These are phyloP conservation scores for Trypethelium eluteriae DNA, from an alignment of 495 filamentous ascomycete species.

Conservation along the genomic window DNA sequence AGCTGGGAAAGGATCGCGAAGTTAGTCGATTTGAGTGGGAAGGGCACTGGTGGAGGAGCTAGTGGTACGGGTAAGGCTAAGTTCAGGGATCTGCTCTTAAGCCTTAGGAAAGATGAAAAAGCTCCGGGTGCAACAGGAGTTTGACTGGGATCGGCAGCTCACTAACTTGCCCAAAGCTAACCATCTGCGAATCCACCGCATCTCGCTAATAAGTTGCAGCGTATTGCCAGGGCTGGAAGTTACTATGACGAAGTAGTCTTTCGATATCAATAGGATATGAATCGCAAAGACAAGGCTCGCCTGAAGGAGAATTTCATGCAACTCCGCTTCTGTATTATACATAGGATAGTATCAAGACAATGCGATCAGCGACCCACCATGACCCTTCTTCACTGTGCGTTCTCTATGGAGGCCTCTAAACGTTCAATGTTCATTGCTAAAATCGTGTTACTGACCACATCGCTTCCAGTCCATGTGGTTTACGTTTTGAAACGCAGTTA, in stretches of 20 bases:
- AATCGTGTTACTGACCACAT: no score
- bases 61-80: slow-evolving; percentile 85
- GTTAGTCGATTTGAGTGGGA: slow-evolving; percentile 90
- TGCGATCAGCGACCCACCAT: neutral
- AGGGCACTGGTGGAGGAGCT: slow-evolving; percentile 77
- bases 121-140: slow-evolving; percentile 74
- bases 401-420: no score
- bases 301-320: neutral
- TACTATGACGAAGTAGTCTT: neutral
- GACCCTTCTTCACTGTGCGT: neutral
- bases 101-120: slow-evolving; percentile 86
- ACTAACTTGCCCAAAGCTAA: neutral
- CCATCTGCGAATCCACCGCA: neutral
- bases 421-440: no score
- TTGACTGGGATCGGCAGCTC: slow-evolving; percentile 24
- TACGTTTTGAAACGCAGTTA: no score
- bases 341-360: neutral
- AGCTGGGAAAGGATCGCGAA: slow-evolving; percentile 98
- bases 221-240: neutral
- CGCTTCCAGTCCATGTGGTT: no score
- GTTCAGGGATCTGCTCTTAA: slow-evolving; percentile 85
- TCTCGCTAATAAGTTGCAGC: neutral
- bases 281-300: neutral
- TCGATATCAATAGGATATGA: neutral
- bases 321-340: neutral